A percentile compares a stretch with the other conserved stretches of the same genome.
phyloP scores from a whole-genome alignment of 441 rosid genomes.

The Populus trichocarpa region DNA sequence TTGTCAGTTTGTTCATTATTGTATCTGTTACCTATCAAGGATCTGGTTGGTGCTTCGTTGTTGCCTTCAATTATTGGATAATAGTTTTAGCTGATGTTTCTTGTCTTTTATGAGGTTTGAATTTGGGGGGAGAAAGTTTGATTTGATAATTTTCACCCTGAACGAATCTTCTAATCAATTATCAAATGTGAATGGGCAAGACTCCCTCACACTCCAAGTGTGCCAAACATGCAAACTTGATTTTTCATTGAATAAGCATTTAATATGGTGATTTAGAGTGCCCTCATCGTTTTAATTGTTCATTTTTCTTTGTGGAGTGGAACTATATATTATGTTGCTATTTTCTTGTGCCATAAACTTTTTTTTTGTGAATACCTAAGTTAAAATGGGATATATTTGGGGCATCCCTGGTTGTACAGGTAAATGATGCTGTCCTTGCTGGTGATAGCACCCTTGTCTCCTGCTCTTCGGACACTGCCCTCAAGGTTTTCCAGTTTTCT shows the following conservation, averaged over 20 bases:
- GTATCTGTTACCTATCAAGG: background rate
- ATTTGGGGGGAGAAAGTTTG: background rate
- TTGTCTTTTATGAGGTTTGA: background rate
- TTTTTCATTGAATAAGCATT: slow-evolving; percentile 5
- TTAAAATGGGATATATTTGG: background rate
- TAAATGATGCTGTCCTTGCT: slow-evolving; percentile 82
- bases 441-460: slow-evolving; percentile 91
- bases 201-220: background rate
- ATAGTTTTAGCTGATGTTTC: background rate
- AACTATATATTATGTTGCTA: background rate
- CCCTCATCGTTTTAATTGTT: background rate
- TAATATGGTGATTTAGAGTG: slow-evolving; percentile 16
- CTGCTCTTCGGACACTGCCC: slow-evolving; percentile 93
- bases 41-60: background rate
- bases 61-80: background rate
- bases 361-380: background rate
- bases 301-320: background rate
- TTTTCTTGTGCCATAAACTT: background rate
- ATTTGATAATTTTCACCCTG: background rate
- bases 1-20: slow-evolving; percentile 18
- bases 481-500: slow-evolving; percentile 61
- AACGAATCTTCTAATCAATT: background rate
- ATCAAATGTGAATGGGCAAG: background rate
- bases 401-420: slow-evolving; percentile 44
- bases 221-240: background rate